Evolutionary conservation across 192 early-diverging fungal species (phyloP).

Genomic region (Gigaspora rosea): DNA sequence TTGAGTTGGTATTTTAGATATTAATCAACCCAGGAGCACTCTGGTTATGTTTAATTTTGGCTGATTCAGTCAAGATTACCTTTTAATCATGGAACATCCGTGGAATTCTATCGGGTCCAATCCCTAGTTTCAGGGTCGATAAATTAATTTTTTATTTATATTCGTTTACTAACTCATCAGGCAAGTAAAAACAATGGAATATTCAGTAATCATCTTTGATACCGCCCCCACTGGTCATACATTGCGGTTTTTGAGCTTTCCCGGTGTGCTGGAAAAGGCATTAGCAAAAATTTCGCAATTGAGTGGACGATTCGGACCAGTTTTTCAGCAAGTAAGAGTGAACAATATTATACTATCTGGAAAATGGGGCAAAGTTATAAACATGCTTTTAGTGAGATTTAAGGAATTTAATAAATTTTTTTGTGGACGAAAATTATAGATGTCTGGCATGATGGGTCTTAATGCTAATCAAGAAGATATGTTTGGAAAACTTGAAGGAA

Average conservation of each 20-base stretch:
- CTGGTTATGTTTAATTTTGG: too few relatives aligned
- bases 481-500: conserved; percentile 92
- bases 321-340: conserved; percentile 78
- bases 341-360: neutral
- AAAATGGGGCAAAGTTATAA: neutral
- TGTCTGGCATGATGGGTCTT: conserved; percentile 90
- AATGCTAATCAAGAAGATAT: conserved; percentile 90
- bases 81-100: too few relatives aligned
- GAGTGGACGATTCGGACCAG: conserved; percentile 91
- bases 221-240: conserved; percentile 99
- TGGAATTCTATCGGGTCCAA: too few relatives aligned
- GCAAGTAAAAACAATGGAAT: conserved; percentile 99
- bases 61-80: too few relatives aligned
- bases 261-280: conserved; percentile 95
- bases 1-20: too few relatives aligned
- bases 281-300: conserved; percentile 93
- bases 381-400: neutral
- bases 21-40: too few relatives aligned
- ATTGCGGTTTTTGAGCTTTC: conserved; percentile 98
- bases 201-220: conserved; percentile 98
- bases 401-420: neutral
- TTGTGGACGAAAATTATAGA: conserved; percentile 39
- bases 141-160: too few relatives aligned
- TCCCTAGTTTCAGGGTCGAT: too few relatives aligned
- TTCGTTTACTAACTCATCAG: conserved; percentile 36